Conservation (phyloP, 2,329 filamentous ascomycete species). For the Monosporascus sp. region DNA sequence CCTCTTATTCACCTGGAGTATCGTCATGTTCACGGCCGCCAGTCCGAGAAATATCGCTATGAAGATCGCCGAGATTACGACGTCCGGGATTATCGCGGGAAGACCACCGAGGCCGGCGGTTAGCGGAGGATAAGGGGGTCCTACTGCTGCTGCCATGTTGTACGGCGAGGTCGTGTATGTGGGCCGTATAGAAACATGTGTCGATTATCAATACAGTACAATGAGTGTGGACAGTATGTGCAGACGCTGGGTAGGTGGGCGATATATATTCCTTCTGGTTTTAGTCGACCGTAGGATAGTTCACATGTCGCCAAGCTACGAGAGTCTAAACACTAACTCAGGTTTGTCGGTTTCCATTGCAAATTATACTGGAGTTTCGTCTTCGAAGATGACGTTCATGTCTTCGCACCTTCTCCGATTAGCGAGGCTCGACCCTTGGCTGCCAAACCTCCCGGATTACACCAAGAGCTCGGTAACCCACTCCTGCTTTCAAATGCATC, state of each 20-base stretch:
- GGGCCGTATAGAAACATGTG: too few species aligned
- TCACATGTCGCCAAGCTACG: too few species aligned
- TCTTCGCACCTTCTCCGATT: not conserved
- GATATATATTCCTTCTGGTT: too few species aligned
- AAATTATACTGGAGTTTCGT: not conserved
- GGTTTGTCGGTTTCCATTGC: too few species aligned
- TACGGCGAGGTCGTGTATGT: not conserved
- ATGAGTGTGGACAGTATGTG: too few species aligned
- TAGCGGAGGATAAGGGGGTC: conserved; percentile 35
- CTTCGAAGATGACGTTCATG: not conserved
- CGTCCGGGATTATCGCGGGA: conserved; percentile 54
- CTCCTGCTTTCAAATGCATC: too few species aligned
- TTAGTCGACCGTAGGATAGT: too few species aligned
- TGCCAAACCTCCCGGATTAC: too few species aligned
- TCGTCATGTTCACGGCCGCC: conserved; percentile 53
- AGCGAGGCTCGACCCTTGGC: not conserved
- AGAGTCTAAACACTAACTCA: too few species aligned
- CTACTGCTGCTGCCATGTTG: conserved; percentile 5
- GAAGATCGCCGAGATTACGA: conserved; percentile 60
- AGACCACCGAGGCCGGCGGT: conserved; percentile 49
- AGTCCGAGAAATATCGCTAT: conserved; percentile 49
- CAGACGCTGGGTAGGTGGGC: too few species aligned
- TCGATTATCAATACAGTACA: too few species aligned
- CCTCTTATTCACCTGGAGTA: conserved; percentile 36
- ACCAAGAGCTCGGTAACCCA: too few species aligned